Evolutionary conservation across 2,329 filamentous ascomycete species (phyloP), one percentile per base, ranked within the genome.

Genomic region (Penicillium sp.): DNA sequence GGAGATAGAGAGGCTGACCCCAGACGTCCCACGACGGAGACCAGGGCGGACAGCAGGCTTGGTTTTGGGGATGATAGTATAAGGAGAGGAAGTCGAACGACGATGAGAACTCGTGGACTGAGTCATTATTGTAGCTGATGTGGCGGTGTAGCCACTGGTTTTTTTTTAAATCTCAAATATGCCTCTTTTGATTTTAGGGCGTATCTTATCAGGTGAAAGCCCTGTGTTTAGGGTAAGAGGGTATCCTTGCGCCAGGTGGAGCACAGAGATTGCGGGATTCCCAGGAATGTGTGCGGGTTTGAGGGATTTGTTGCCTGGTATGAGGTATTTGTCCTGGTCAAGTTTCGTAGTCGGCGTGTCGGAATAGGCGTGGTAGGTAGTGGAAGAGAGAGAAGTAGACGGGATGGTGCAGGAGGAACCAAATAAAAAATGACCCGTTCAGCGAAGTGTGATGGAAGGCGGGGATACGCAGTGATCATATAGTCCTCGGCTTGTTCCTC

Each of bases 111-210:
- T 59, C 45, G 64, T 61, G 38, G 61, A 60, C 71, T 76, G 74
- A 74, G 74, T 76, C 72, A 75, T 76, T 76, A 51, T 58, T 56
- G 14, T 28, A 6, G n/a, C 14, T n/a, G 55, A 68, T 71, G 69
- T 73, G 71, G 75, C 75, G 75, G 75, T 76, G 75, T 72, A 71
- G 64, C 62, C 58, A n/a, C 14, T 6, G 7, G 19, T 22, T 22
- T 22, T 22, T 22, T 22, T 22, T 22, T 1, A 22, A 22, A 22
- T 25, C n/a, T 8, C 8, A 6, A 68, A 69, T 33, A 69, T 69
- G 63, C 61, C 67, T 67, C 58, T 60, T 25, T 22, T 59, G 19
- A 22, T 22, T 30, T 30, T 30, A 30, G 7, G 28, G 28, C 8
- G 30, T 66, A 63, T 67, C 65, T 68, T 69, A 69, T 69, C 65